phyloP scores from a whole-genome alignment of 2,329 filamentous ascomycete species.

The Capronia epimyces region DNA sequence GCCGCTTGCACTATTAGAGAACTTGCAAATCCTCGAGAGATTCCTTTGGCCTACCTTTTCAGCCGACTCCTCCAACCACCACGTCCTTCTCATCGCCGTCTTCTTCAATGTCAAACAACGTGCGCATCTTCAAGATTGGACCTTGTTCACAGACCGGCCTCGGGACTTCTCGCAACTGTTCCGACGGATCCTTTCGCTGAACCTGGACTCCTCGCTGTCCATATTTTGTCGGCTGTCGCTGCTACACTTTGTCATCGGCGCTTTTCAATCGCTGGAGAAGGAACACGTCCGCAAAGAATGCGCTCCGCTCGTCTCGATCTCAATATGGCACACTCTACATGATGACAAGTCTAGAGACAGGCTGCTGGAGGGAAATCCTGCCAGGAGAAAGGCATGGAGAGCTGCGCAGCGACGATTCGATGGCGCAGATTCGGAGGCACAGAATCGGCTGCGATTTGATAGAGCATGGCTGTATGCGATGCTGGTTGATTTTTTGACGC shows the following conservation, averaged over 20 bases:
- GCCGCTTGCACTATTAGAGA: constrained; percentile 77
- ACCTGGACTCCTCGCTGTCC: constrained; percentile 63
- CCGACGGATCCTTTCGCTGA: constrained; percentile 82
- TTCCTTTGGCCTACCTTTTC: constrained; percentile 94
- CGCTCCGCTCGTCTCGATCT: constrained; percentile 87
- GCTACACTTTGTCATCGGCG: constrained; percentile 81
- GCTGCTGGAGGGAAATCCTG: constrained; percentile 65
- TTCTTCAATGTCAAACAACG: constrained; percentile 83
- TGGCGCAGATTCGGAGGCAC: constrained; percentile 70
- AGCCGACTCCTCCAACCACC: constrained; percentile 83
- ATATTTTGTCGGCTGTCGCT: constrained; percentile 69
- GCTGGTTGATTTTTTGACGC: constrained; percentile 71
- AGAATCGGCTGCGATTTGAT: constrained; percentile 81
- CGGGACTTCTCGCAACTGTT: constrained; percentile 85
- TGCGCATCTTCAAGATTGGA: constrained; percentile 83
- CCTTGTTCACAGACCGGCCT: constrained; percentile 67
- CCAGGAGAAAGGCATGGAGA: constrained; percentile 84
- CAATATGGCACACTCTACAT: constrained; percentile 89
- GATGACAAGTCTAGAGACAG: constrained; percentile 68
- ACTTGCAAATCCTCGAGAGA: constrained; percentile 83
- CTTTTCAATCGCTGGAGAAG: constrained; percentile 90
- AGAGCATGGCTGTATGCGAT: constrained; percentile 88
- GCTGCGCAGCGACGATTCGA: constrained; percentile 82
- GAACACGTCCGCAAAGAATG: constrained; percentile 90
- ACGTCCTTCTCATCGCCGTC: constrained; percentile 79